Evolutionary conservation across 345 rosid species (phyloP).

Genomic region (Hevea brasiliensis): DNA sequence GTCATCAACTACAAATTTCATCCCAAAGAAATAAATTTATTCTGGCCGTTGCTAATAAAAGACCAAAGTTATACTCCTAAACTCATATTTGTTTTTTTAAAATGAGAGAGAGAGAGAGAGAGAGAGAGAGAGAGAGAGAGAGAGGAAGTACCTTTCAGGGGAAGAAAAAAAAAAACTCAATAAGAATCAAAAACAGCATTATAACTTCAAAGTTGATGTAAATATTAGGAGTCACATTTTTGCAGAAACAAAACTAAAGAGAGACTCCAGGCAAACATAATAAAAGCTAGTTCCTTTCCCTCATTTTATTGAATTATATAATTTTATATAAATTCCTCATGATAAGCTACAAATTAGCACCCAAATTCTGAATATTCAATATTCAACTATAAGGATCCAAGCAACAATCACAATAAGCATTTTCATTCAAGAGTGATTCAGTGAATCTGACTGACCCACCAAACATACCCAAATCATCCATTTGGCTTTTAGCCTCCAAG

Average conservation of each 20-base stretch:
- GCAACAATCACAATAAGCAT: background rate
- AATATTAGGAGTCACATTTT: background rate
- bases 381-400: background rate
- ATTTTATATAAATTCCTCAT: background rate
- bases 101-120: too few relatives aligned
- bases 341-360: background rate
- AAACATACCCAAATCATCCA: background rate
- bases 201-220: background rate
- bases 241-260: background rate
- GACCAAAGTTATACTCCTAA: too few relatives aligned
- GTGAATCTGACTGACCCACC: background rate
- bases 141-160: too few relatives aligned
- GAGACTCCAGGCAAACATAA: background rate
- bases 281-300: background rate
- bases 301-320: background rate
- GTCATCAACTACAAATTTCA: background rate
- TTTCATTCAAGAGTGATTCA: background rate
- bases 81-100: too few relatives aligned
- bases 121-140: too few relatives aligned
- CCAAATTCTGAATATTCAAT: background rate
- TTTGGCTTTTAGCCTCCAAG: background rate
- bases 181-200: background rate
- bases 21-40: too few relatives aligned
- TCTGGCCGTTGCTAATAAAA: too few relatives aligned
- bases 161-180: too few relatives aligned